Conservation (phyloP, 768 basidiomycete species). For the Collybiopsis confluens region DNA sequence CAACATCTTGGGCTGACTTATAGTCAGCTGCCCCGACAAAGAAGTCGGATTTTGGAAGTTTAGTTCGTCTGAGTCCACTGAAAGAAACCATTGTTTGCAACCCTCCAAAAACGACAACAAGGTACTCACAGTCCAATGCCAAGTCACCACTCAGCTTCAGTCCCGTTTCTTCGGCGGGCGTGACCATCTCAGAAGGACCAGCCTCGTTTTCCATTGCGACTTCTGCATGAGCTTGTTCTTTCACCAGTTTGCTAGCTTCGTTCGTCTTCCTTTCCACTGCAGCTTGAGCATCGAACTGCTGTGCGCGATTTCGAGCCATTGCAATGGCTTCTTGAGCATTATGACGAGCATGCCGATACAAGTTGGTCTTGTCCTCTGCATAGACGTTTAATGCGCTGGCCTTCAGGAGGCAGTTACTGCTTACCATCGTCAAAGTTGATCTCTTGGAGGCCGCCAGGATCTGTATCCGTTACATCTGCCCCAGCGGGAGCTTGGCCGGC, state of each 20-base stretch:
- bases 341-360: conserved; percentile 77
- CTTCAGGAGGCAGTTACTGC: conserved; percentile 16
- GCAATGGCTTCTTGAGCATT: conserved; percentile 89
- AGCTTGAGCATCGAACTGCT: conserved; percentile 82
- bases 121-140: conserved; percentile 67
- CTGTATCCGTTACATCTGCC: conserved; percentile 53
- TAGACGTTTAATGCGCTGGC: not conserved
- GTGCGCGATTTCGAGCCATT: conserved; percentile 72
- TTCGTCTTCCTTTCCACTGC: conserved; percentile 78
- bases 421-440: conserved; percentile 91
- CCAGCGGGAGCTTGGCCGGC: conserved; percentile 44
- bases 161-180: conserved; percentile 38
- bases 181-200: conserved; percentile 29
- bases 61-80: conserved; percentile 93
- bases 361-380: conserved; percentile 82
- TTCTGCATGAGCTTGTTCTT: conserved; percentile 32
- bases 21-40: conserved; percentile 75
- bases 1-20: conserved; percentile 92
- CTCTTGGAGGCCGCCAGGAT: conserved; percentile 52
- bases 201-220: conserved; percentile 1
- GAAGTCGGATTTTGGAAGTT: conserved; percentile 99
- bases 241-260: conserved; percentile 68
- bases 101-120: not conserved
- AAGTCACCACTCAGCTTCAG: conserved; percentile 28
- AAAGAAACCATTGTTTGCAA: conserved; percentile 1